A percentile compares a stretch with the other conserved stretches of the same genome.
Conservation (phyloP, 2,329 filamentous ascomycete species). For the Blastomyces percursus region DNA sequence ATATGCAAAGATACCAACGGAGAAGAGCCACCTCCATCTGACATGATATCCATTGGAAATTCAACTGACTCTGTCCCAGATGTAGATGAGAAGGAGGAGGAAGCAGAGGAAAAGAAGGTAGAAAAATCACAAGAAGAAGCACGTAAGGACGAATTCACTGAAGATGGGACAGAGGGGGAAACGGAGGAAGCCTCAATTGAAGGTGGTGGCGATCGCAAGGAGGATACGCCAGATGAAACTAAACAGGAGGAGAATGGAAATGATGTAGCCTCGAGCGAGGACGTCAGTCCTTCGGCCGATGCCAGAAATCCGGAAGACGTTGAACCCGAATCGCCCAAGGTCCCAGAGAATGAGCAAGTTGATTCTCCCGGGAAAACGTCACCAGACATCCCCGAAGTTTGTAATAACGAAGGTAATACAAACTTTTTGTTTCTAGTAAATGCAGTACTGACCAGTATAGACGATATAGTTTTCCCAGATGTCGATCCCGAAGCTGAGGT, state of each 20-base stretch:
- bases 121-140: neutral
- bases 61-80: slow-evolving; percentile 9
- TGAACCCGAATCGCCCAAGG: neutral
- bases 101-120: neutral
- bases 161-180: slow-evolving; percentile 6
- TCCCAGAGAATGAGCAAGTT: neutral
- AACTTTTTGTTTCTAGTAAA: neutral
- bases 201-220: slow-evolving; percentile 9
- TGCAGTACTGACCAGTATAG: neutral
- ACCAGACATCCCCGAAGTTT: slow-evolving; percentile 1
- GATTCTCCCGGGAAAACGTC: neutral
- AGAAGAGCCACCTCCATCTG: neutral
- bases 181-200: slow-evolving; percentile 8
- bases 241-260: neutral
- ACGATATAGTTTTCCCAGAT: neutral
- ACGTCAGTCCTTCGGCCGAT: neutral
- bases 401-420: slow-evolving; percentile 17
- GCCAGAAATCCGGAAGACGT: neutral
- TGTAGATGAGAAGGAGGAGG: neutral
- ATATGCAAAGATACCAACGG: neutral
- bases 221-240: slow-evolving; percentile 6
- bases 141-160: neutral
- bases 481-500: slow-evolving; percentile 5
- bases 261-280: slow-evolving; percentile 7
- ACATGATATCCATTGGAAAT: neutral